Conservation (phyloP, 257 asterid genomes). For the Rehmannia glutinosa region DNA sequence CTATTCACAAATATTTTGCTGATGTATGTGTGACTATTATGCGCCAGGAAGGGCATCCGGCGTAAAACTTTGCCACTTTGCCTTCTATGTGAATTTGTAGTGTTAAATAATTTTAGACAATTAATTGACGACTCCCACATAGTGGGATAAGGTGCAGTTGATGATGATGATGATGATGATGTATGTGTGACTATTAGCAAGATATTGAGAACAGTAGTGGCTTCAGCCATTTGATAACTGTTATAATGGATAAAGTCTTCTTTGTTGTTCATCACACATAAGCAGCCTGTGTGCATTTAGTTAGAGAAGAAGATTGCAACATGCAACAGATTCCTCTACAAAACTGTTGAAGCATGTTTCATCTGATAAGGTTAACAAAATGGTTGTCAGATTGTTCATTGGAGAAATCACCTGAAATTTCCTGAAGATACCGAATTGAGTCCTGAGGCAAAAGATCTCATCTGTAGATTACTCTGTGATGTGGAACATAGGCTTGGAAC, state of each 20-base stretch:
- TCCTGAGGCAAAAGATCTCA: slow-evolving; percentile 86
- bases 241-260: background rate
- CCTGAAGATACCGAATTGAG: slow-evolving; percentile 75
- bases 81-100: no score
- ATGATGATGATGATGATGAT: no score
- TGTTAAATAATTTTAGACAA: no score
- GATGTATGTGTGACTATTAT: no score
- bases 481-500: slow-evolving; percentile 96
- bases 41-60: no score
- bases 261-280: background rate
- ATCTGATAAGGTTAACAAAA: slow-evolving; percentile 18
- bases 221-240: background rate
- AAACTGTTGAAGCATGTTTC: background rate
- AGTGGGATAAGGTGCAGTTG: no score
- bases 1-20: no score
- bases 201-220: background rate
- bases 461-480: slow-evolving; percentile 82
- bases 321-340: slow-evolving; percentile 2
- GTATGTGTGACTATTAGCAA: no score
- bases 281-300: slow-evolving; percentile 1
- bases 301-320: background rate
- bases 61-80: no score
- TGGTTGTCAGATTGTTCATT: slow-evolving; percentile 81
- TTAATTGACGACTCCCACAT: no score
- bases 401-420: slow-evolving; percentile 87